Percentiles rank a stretch among this genome's conserved stretches.
Conservation (phyloP, 257 asterid species). For the Plantago major region DNA sequence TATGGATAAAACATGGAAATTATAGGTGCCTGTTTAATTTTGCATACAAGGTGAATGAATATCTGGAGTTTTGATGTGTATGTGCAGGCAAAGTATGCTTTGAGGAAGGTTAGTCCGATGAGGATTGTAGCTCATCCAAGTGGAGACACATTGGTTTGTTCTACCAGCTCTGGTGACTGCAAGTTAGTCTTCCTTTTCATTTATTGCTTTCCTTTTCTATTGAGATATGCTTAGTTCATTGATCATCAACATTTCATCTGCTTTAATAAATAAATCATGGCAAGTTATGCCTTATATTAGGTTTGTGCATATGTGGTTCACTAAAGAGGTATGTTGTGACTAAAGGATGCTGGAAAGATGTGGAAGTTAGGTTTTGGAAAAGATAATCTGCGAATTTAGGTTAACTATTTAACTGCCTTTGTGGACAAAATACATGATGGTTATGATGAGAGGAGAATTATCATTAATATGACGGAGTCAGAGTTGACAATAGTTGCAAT, state of each 20-base stretch:
- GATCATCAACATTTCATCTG: no score
- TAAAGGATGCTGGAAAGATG: no score
- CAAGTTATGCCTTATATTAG: no score
- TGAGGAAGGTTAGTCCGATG: slow-evolving; percentile 65
- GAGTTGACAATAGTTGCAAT: no score
- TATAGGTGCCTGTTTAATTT: no score
- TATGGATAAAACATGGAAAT: not conserved
- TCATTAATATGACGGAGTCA: no score
- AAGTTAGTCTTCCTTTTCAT: slow-evolving; percentile 40
- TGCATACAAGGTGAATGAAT: not conserved
- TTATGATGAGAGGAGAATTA: not conserved
- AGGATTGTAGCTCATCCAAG: slow-evolving; percentile 72
- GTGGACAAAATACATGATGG: not conserved
- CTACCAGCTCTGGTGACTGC: slow-evolving; percentile 90
- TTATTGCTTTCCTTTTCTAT: not conserved
- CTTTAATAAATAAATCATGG: no score
- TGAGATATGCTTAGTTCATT: no score
- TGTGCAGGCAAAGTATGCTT: slow-evolving; percentile 55
- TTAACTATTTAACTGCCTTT: not conserved
- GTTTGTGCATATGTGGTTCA: no score
- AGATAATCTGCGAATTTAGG: no score
- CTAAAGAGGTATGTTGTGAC: no score
- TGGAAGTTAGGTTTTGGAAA: no score
- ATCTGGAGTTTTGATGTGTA: not conserved
- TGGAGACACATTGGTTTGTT: slow-evolving; percentile 80